Conservation (phyloP, 495 filamentous ascomycete species). For the Penicillium manginii region DNA sequence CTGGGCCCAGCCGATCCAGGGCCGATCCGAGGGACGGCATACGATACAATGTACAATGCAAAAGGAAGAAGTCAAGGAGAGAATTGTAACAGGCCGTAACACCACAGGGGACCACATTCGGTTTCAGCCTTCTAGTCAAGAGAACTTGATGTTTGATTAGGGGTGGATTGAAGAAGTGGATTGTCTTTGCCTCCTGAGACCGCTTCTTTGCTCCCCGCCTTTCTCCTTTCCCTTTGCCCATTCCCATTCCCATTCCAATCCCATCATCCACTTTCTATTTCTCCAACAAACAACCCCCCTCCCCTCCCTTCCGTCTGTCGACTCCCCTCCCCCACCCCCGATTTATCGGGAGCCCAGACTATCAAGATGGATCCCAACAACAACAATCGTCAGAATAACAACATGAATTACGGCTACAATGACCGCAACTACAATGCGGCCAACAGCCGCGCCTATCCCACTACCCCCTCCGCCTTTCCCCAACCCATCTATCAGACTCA, state of each 20-base stretch:
- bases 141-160: constrained; percentile 2
- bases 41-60: too few relatives aligned
- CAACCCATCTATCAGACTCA: constrained; percentile 80
- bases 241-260: constrained; percentile 5
- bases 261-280: constrained; percentile 17
- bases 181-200: constrained; percentile 35
- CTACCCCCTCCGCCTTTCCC: constrained; percentile 94
- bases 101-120: not conserved
- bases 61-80: too few relatives aligned
- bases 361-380: constrained; percentile 55
- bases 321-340: not conserved
- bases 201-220: constrained; percentile 40
- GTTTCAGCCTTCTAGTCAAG: not conserved
- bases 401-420: constrained; percentile 70
- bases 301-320: constrained; percentile 17
- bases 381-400: constrained; percentile 54
- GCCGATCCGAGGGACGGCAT: constrained; percentile 10
- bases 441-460: constrained; percentile 86
- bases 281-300: constrained; percentile 6
- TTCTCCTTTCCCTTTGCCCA: constrained; percentile 24
- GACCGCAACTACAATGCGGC: constrained; percentile 67
- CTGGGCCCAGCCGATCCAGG: constrained; percentile 6
- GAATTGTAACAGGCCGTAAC: not conserved
- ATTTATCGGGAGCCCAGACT: constrained; percentile 16
- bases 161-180: constrained; percentile 14